Evolutionary conservation across 1,284 basidiomycete genomes (phyloP).

Genomic region (Malassezia caprae): DNA sequence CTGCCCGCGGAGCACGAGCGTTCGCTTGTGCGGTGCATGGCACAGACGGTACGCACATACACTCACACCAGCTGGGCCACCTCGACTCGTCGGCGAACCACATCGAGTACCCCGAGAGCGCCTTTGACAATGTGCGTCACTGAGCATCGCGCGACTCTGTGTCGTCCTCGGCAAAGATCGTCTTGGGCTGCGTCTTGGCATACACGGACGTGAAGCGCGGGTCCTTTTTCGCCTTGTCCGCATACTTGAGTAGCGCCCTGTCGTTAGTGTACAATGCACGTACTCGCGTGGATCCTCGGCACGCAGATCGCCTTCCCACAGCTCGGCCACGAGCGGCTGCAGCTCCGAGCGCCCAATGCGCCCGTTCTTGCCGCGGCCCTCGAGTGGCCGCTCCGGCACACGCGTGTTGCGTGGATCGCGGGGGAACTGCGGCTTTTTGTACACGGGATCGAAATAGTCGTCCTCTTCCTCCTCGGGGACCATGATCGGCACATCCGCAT

Average conservation of each 20-base stretch:
- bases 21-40: slow-evolving; percentile 21
- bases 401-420: slow-evolving; percentile 55
- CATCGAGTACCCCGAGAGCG: slow-evolving; percentile 53
- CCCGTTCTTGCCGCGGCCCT: slow-evolving; percentile 81
- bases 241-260: slow-evolving; percentile 79
- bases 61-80: slow-evolving; percentile 16
- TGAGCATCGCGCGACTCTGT: background rate
- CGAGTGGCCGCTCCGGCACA: slow-evolving; percentile 65
- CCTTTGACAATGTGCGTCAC: slow-evolving; percentile 49
- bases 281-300: slow-evolving; percentile 66
- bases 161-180: slow-evolving; percentile 21
- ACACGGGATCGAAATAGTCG: slow-evolving; percentile 51
- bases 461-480: slow-evolving; percentile 19
- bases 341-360: slow-evolving; percentile 88
- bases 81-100: slow-evolving; percentile 59
- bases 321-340: slow-evolving; percentile 82
- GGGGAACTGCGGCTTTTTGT: slow-evolving; percentile 57
- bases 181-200: slow-evolving; percentile 47
- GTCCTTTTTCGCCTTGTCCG: slow-evolving; percentile 62
- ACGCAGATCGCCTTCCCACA: slow-evolving; percentile 54
- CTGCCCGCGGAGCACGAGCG: slow-evolving; percentile 20
- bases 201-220: slow-evolving; percentile 71
- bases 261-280: background rate
- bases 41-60: slow-evolving; percentile 5
- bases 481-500: slow-evolving; percentile 21